A percentile compares a stretch with the other conserved stretches of the same genome.
Conservation (phyloP, 1,284 basidiomycete genomes). For the Trametes polyzona region DNA sequence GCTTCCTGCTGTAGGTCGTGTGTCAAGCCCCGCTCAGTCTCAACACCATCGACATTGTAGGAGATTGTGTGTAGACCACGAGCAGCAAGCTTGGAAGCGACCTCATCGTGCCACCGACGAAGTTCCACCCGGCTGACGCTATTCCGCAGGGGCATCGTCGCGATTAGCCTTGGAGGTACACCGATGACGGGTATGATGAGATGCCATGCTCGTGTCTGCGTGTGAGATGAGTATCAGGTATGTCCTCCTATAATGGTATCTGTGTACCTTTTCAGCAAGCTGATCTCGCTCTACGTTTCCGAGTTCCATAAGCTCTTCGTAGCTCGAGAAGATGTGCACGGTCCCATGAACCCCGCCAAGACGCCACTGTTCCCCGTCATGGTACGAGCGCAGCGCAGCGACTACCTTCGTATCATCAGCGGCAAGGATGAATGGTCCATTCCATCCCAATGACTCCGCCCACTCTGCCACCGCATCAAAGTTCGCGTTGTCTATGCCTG, state of each 20-base stretch:
- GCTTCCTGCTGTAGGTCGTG: slow-evolving; percentile 2
- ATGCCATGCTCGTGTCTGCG: not conserved
- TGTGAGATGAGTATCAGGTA: not conserved
- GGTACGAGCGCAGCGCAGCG: not conserved
- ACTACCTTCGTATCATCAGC: slow-evolving; percentile 3
- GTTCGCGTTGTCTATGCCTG: not conserved
- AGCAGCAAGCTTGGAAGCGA: not conserved
- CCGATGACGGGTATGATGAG: not conserved
- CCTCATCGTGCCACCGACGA: not conserved
- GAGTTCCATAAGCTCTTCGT: not conserved
- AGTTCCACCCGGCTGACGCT: not conserved
- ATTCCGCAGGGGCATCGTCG: slow-evolving; percentile 1
- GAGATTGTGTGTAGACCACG: not conserved
- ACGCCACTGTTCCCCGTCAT: not conserved
- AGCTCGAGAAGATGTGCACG: not conserved
- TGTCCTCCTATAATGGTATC: not conserved
- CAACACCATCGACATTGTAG: slow-evolving; percentile 4
- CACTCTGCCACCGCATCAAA: slow-evolving; percentile 1
- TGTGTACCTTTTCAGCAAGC: not conserved
- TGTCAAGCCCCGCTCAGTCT: slow-evolving; percentile 2
- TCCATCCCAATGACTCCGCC: not conserved
- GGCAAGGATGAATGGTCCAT: slow-evolving; percentile 2
- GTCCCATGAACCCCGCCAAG: not conserved
- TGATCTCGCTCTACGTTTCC: not conserved
- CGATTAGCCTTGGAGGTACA: not conserved